Conservation (phyloP, 192 early-diverging fungal species). For the Funneliformis geosporum region DNA sequence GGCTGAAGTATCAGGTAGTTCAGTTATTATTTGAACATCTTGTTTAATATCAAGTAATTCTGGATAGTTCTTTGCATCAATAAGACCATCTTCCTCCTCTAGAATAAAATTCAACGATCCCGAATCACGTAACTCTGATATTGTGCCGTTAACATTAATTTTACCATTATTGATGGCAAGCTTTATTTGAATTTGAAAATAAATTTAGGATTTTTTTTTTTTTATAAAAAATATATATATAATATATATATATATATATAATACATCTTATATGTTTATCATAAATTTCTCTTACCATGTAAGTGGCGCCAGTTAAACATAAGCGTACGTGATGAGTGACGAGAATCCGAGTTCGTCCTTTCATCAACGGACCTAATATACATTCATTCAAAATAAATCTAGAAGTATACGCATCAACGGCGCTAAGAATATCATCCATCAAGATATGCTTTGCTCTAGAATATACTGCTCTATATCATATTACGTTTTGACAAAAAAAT, state of each 20-base stretch:
- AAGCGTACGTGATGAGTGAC: slow-evolving; percentile 85
- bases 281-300: background rate
- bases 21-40: background rate
- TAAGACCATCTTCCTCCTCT: slow-evolving; percentile 33
- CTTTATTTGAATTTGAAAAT: background rate
- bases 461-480: slow-evolving; percentile 71
- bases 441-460: slow-evolving; percentile 62
- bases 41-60: background rate
- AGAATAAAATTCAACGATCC: slow-evolving; percentile 36
- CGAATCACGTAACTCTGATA: slow-evolving; percentile 31
- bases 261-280: too few relatives aligned
- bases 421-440: slow-evolving; percentile 88
- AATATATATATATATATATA: too few relatives aligned
- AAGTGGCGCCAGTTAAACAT: slow-evolving; percentile 1
- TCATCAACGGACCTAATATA: slow-evolving; percentile 73
- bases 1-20: background rate
- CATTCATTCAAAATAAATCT: slow-evolving; percentile 77
- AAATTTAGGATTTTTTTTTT: too few relatives aligned
- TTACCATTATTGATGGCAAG: slow-evolving; percentile 7
- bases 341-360: slow-evolving; percentile 77
- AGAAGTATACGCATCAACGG: slow-evolving; percentile 94
- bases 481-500: background rate
- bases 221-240: background rate
- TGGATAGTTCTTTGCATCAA: background rate
- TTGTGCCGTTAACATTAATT: background rate